Base-by-base conservation (phyloP, 2,329 filamentous ascomycete genomes). In the Rutstroemia sp. region DNA sequence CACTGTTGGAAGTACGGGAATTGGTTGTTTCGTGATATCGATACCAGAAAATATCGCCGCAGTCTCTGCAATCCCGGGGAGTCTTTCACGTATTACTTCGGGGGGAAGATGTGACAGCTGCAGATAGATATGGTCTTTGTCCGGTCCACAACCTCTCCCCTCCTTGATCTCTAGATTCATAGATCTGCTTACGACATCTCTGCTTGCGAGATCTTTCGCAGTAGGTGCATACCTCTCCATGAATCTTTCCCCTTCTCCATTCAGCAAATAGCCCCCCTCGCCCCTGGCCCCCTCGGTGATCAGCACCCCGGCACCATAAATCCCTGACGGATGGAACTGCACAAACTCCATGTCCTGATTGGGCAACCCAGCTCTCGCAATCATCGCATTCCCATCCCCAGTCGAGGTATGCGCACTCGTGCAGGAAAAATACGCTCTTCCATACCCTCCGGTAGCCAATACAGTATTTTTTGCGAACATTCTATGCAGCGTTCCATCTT, bases 291-390 rank as follows among this genome's bases (percentile, higher is more conserved):
- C 92, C 77, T 99, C 92, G 12, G 94, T 97, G 71, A 99, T 99
- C 81, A 99, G 78, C 76, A 92, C 95, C 64, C 92, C 92, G 69
- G 92, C 94, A 69, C 94, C 94, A 74, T 99, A 99, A 76, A 99
- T 97, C 83, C 92, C 92, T 64, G 92, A 96, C 56, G 92, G 92
- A 75, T 99, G 92, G 84, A 99, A 99, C 77, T 99, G 92, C 61
- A 99, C 94, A 75, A 99, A 99, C 74, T 99, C 94, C 62, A 97
- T 82, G 86, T 99, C 94, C 79, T 99, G 94, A 82, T 96, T 96
- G 68, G 94, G 92, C 42, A 99, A 87, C 73, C 94, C 94, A 61
- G 94, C 94, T 78, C 94, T 91, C 66, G 92, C 89, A 69, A 97
- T 92, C 94, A 99, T 97, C 65, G 94, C 94, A 89, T 96, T 96